Evolutionary conservation across 257 asterid species (phyloP).

Genomic region (Solanum gracilifrons): DNA sequence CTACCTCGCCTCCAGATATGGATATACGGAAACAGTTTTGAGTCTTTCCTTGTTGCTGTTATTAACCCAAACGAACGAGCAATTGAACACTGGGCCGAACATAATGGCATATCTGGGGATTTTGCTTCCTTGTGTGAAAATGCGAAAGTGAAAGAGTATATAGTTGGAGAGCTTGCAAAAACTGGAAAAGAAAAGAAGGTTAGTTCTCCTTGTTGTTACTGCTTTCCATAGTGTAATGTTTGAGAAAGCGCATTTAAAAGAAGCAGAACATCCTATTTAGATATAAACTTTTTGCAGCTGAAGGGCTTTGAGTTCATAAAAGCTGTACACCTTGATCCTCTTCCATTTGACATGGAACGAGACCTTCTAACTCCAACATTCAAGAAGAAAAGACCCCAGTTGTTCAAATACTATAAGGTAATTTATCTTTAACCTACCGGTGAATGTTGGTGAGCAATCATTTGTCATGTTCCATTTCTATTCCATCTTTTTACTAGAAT

Average conservation of each 20-base stretch:
- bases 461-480: neutral
- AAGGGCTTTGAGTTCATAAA: conserved; percentile 81
- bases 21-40: conserved; percentile 94
- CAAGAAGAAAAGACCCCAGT: conserved; percentile 89
- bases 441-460: neutral
- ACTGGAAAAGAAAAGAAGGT: conserved; percentile 79
- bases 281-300: conserved; percentile 38
- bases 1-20: conserved; percentile 48
- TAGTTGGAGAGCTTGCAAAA: conserved; percentile 62
- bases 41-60: conserved; percentile 76
- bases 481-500: neutral
- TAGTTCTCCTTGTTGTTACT: neutral
- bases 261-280: neutral
- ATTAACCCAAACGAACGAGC: conserved; percentile 60
- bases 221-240: neutral
- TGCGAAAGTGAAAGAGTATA: conserved; percentile 45
- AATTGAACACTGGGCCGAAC: conserved; percentile 68
- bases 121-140: conserved; percentile 55
- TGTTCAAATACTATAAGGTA: conserved; percentile 86
- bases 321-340: conserved; percentile 88
- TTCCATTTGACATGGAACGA: conserved; percentile 86
- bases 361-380: conserved; percentile 93
- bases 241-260: neutral
- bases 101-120: conserved; percentile 52
- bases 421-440: neutral